Conservation (phyloP, 2,329 filamentous ascomycete species). For the Gyromitra esculenta region DNA sequence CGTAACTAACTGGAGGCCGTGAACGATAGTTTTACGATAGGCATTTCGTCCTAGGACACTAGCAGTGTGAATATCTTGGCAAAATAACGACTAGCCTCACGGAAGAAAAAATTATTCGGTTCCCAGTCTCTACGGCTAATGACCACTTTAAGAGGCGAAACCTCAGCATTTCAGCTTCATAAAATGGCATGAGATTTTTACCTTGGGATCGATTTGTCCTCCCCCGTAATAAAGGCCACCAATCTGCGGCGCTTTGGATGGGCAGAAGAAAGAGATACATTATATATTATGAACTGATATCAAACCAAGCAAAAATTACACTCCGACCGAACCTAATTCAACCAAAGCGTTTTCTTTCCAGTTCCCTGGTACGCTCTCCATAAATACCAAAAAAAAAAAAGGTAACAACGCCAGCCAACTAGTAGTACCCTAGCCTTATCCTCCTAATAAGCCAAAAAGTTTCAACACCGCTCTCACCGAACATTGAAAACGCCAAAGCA, state of each 20-base stretch:
- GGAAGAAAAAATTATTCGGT: background rate
- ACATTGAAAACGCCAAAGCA: conserved; percentile 50
- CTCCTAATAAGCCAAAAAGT: conserved; percentile 25
- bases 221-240: too few species aligned
- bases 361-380: conserved; percentile 8
- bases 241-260: background rate
- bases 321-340: conserved; percentile 10
- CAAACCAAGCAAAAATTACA: conserved; percentile 12
- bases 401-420: conserved; percentile 30
- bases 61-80: conserved; percentile 15
- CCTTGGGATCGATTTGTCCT: too few species aligned
- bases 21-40: background rate
- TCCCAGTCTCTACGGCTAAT: background rate
- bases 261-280: background rate
- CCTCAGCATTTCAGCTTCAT: background rate
- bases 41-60: background rate
- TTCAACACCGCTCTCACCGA: conserved; percentile 52
- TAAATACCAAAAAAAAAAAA: conserved; percentile 35
- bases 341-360: background rate
- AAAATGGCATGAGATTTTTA: background rate
- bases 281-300: conserved; percentile 41
- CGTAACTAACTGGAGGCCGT: background rate
- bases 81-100: background rate
- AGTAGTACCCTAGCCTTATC: background rate
- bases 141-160: background rate